phyloP scores from a whole-genome alignment of 176 grass and related monocot genomes.

The Triticum turgidum region DNA sequence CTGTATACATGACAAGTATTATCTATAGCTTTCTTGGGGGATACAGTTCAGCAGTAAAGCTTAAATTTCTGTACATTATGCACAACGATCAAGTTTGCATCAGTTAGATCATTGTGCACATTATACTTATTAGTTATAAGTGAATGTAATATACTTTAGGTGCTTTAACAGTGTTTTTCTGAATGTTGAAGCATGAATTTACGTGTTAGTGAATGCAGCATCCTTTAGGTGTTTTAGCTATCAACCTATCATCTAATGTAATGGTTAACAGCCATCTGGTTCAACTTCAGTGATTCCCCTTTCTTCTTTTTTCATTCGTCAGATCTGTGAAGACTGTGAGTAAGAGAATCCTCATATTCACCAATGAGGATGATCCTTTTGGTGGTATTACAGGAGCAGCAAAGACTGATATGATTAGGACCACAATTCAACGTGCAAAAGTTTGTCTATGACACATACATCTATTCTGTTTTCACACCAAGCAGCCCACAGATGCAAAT shows the following conservation, averaged over 20 bases:
- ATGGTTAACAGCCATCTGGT: not conserved
- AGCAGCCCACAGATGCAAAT: not conserved
- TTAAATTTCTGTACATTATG: conserved; percentile 5
- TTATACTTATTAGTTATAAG: not conserved
- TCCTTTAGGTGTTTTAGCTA: not conserved
- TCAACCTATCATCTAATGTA: not conserved
- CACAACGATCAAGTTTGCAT: conserved; percentile 16
- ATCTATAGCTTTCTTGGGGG: not conserved
- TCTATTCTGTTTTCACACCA: conserved; percentile 22
- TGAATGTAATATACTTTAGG: not conserved
- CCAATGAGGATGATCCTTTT: conserved; percentile 97
- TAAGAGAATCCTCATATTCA: conserved; percentile 90
- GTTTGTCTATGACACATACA: conserved; percentile 28
- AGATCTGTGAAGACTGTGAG: conserved; percentile 75
- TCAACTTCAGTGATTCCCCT: not conserved
- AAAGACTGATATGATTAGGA: conserved; percentile 92
- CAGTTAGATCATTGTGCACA: not conserved
- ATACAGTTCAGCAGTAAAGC: not conserved
- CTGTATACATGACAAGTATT: not conserved
- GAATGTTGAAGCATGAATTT: conserved; percentile 27
- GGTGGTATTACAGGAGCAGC: conserved; percentile 58
- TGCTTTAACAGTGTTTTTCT: conserved; percentile 8
- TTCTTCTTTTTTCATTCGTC: conserved; percentile 19
- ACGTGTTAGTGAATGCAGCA: not conserved
- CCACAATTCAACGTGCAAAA: conserved; percentile 81